phyloP scores from a whole-genome alignment of 495 filamentous ascomycete genomes.

The Cudoniella acicularis region DNA sequence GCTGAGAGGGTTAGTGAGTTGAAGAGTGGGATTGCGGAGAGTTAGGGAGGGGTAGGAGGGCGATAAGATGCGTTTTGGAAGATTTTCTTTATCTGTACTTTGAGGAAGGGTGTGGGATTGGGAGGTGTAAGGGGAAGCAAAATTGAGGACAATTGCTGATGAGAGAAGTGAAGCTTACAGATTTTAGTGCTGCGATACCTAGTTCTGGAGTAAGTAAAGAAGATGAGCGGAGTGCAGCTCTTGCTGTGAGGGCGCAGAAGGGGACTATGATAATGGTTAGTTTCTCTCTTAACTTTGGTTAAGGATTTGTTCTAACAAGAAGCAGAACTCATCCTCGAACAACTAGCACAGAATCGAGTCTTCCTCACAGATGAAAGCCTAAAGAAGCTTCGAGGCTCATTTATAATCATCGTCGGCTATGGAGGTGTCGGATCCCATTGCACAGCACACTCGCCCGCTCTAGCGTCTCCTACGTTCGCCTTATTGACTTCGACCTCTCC shows the following conservation, averaged over 20 bases:
- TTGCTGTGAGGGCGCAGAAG: constrained; percentile 74
- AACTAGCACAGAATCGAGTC: constrained; percentile 89
- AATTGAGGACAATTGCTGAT: constrained; percentile 12
- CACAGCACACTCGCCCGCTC: constrained; percentile 79
- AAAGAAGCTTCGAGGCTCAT: constrained; percentile 69
- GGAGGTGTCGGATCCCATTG: constrained; percentile 95
- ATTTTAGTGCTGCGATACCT: constrained; percentile 66
- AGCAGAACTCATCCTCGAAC: constrained; percentile 85
- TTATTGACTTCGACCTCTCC: constrained; percentile 97
- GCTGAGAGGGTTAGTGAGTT: constrained; percentile 60
- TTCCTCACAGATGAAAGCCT: constrained; percentile 86
- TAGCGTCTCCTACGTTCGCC: constrained; percentile 77
- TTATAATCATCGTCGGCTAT: constrained; percentile 86
- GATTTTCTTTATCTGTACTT: no score
- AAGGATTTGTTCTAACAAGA: constrained; percentile 5
- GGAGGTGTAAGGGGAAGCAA: not conserved
- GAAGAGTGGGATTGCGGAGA: constrained; percentile 68
- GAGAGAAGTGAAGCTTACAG: constrained; percentile 61
- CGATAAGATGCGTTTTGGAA: constrained; percentile 13
- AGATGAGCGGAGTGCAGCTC: constrained; percentile 68
- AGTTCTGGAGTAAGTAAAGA: constrained; percentile 61
- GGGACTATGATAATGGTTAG: constrained; percentile 86
- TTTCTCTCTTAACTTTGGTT: not conserved
- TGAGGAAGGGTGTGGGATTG: not conserved
- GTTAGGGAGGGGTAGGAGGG: constrained; percentile 5